Evolutionary conservation across 169 alveolate genomes (phyloP).

Genomic region (Eimeria falciformis): DNA sequence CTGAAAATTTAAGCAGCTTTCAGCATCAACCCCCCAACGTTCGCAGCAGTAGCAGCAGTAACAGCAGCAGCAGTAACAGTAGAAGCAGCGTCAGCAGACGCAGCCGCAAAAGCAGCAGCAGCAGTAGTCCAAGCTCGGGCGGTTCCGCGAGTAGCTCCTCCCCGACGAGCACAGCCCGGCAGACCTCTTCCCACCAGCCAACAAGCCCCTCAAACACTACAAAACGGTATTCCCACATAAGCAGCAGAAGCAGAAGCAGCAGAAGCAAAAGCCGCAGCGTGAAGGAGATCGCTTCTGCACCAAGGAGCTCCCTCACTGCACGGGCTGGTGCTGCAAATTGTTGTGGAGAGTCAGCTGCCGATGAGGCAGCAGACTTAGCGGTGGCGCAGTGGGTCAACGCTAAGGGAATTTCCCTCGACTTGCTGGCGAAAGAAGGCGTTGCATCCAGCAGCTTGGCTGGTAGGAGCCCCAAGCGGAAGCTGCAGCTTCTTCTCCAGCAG

Average conservation of each 20-base stretch:
- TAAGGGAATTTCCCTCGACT: background rate
- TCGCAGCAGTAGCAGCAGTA: background rate
- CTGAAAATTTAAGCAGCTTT: background rate
- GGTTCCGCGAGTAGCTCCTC: too few relatives aligned
- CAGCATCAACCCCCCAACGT: background rate
- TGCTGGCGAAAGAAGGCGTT: background rate
- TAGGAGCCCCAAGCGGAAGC: too few relatives aligned
- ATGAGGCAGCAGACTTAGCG: background rate
- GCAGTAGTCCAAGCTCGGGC: background rate
- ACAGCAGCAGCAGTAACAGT: background rate
- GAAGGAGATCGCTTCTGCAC: background rate
- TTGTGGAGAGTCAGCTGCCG: background rate
- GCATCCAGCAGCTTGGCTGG: background rate
- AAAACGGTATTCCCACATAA: background rate
- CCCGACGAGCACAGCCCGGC: background rate
- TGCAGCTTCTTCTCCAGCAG: too few relatives aligned
- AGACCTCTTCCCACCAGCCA: background rate
- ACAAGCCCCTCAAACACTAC: background rate
- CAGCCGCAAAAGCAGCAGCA: constrained; percentile 7
- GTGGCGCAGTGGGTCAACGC: background rate
- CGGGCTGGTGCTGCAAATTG: background rate
- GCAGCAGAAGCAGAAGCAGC: constrained; percentile 28
- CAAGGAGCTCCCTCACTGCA: background rate
- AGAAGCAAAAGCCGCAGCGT: constrained; percentile 12
- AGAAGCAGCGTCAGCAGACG: background rate